phyloP scores from a whole-genome alignment of 1,139 yeast genomes.

The Ogataea hybrid region DNA sequence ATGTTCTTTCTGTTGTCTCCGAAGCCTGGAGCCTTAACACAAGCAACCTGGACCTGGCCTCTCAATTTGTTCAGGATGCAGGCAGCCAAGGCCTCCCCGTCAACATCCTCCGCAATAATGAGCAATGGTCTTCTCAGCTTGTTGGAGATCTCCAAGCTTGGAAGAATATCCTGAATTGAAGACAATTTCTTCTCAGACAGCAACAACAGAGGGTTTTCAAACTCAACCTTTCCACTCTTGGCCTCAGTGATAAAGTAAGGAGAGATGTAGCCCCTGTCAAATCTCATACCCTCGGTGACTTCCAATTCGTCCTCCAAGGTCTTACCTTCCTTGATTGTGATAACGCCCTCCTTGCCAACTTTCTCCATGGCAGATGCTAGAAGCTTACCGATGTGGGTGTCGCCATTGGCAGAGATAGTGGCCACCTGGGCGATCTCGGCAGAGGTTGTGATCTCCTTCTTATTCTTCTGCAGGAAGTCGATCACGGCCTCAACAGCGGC shows the following conservation, averaged over 20 bases:
- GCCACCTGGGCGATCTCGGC: conserved; percentile 99
- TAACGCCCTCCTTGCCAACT: conserved; percentile 99
- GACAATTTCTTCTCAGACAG: conserved; percentile 95
- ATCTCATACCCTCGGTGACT: conserved; percentile 99
- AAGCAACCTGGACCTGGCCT: conserved; percentile 98
- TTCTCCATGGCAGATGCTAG: conserved; percentile 98
- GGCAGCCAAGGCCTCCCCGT: conserved; percentile 99
- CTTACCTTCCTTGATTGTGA: conserved; percentile 95
- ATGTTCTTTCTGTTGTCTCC: conserved; percentile 99
- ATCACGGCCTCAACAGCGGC: conserved; percentile 98
- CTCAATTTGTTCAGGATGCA: conserved; percentile 97
- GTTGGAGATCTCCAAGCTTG: conserved; percentile 92
- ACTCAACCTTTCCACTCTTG: conserved; percentile 95
- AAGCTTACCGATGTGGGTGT: conserved; percentile 87
- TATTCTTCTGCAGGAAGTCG: conserved; percentile 81
- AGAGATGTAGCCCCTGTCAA: conserved; percentile 97
- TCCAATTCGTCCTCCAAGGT: conserved; percentile 95
- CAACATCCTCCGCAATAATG: conserved; percentile 95
- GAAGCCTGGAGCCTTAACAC: conserved; percentile 99
- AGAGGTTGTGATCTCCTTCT: conserved; percentile 95
- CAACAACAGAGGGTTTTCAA: conserved; percentile 89
- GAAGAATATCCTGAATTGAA: conserved; percentile 87
- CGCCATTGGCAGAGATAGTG: conserved; percentile 98
- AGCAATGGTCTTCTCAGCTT: conserved; percentile 94
- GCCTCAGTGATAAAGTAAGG: conserved; percentile 98